Base-by-base conservation (phyloP, 371 early-diverging fungal genomes). In the Parasitella parasitica region DNA sequence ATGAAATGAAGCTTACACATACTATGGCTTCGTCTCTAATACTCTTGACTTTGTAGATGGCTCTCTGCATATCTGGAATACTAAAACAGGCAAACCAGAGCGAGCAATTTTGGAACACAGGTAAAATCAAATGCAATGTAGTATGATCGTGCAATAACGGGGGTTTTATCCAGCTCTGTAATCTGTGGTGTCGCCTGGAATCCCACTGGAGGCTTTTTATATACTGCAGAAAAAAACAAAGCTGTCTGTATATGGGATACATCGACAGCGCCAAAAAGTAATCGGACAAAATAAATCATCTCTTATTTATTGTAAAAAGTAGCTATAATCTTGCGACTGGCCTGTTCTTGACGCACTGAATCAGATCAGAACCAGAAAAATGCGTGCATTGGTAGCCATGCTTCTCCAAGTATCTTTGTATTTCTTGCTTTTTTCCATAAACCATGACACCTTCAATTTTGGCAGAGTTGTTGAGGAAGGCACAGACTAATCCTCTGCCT, bases 171-270 rank as follows among this genome's bases (percentile, higher is more conserved):
- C 11, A 80, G 78, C 51, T 79, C 66, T 71, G 75, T 68, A 54
- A 67, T 70, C 48, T 79, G 70, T 55, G 89, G 89, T 36, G 88
- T 89, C 2, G 74, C 84, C n/a, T 91, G 91, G 91, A 81, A 73
- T 61, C 75, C 89, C 2, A 72, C 62, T 15, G 87, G 87, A 15
- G 71, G 72, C 49, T 70, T 82, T 32, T 68, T 93, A 24, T 89
- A 86, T 65, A 87, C 88, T 61, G 91, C 91, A 4, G 92, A 93
- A 56, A 87, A 83, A 67, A 86, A 86, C 72, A 87, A 87, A 61
- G 80, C 71, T 9, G 81, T 88, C 1, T 85, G 82, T 48, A 78
- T 88, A 27, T 90, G 88, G 87, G 61, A 66, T 32, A 56, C 66
- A 36, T 54, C 61, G 15, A 11, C 39, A 39, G 24, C 12, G 11